Base-by-base conservation (phyloP, 176 grass and related monocot genomes). In the Urochloa ruziziensis region DNA sequence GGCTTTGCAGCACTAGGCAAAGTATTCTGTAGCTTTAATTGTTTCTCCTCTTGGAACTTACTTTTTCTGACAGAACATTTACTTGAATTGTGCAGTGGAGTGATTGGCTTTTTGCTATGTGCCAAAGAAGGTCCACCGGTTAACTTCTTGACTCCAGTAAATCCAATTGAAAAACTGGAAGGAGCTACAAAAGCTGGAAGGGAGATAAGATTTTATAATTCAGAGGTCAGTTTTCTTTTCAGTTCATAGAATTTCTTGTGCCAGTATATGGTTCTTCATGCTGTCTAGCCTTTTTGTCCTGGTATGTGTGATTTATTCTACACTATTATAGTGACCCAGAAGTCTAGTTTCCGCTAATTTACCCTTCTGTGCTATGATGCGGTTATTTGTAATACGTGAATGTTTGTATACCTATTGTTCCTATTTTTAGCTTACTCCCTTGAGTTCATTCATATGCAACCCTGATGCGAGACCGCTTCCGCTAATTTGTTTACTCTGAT, bases 171-270 rank as follows among this genome's bases (percentile, higher is more conserved):
- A 72, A 90, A 89, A 53, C 59, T 91, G 40, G 83, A 96, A 74
- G 91, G 94, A 24, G 83, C 93, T 53, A 83, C 74, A 49, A 67
- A 81, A 25, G 85, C 89, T 67, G 89, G 91, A 79, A 96, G 91
- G 68, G 91, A 99, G 19, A 91, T 99, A 46, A 99, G 83, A 94
- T 96, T 96, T 83, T 99, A 99, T 82, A 99, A 99, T 74, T 92
- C 96, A 32, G 85, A 94, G 91, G 96, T 99, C 67, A 24, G 30
- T 86, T 80, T 33, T 78, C 42, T 67, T 86, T 75, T 35, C 15
- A 70, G 25, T 59, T 48, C 51, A 52, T 59, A 48, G 14, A 18
- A 58, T 35, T 48, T 56, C 10, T 75, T 48, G 2, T 70, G 52
- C 78, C 11, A 53, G 65, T 73, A 58, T 59, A 27, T 27, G 56